Conservation (phyloP, 164 flowering plant species). For the Chimonanthus praecox region DNA sequence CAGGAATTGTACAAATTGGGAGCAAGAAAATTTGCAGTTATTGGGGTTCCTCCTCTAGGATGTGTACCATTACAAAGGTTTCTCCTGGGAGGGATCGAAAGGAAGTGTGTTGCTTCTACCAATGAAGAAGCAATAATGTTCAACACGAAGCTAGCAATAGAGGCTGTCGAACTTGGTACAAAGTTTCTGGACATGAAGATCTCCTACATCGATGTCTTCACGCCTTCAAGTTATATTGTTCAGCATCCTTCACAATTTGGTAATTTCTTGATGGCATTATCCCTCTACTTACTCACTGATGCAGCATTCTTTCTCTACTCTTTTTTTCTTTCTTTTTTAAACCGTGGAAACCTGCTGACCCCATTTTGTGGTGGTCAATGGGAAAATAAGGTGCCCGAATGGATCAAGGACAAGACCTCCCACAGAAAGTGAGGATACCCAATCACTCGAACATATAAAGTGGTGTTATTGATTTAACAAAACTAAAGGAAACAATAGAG, state of each 20-base stretch:
- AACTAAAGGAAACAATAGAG: no score
- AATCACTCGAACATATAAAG: no score
- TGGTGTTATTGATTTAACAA: no score
- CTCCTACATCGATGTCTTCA: conserved; percentile 6
- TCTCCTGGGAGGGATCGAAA: background rate
- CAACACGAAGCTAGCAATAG: background rate
- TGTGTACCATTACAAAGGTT: conserved; percentile 12
- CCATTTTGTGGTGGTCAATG: no score
- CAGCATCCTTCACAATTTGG: conserved; percentile 1
- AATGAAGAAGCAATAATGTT: conserved; percentile 2
- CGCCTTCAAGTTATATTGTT: background rate
- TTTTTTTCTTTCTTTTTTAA: no score
- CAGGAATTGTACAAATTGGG: conserved; percentile 14
- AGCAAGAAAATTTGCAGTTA: conserved; percentile 7
- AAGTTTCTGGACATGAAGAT: background rate
- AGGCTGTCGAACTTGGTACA: background rate
- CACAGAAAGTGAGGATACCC: no score
- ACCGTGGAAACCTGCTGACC: no score
- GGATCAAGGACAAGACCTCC: no score
- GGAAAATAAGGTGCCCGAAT: no score
- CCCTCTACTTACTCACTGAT: background rate
- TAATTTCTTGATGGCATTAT: background rate
- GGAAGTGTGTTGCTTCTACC: conserved; percentile 2
- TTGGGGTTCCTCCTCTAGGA: conserved; percentile 12
- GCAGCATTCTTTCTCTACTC: background rate